Conservation (phyloP, 768 basidiomycete species). For the Dentipellis sp. region DNA sequence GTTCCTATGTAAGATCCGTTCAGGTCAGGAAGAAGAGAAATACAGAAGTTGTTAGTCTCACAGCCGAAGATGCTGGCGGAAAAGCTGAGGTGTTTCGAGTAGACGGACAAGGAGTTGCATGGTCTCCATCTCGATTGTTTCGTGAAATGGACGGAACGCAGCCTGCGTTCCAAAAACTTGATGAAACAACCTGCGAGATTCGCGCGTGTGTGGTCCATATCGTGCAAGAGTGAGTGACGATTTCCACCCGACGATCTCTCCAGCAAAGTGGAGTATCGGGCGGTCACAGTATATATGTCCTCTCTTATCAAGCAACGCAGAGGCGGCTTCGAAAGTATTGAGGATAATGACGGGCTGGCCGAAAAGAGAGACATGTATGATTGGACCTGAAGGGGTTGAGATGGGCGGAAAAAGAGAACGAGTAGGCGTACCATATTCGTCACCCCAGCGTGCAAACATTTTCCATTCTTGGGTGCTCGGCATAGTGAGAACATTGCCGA, state of each 20-base stretch:
- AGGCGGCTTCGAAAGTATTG: conserved; percentile 12
- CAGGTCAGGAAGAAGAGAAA: too few relatives aligned
- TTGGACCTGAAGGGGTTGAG: neutral
- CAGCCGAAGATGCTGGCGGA: conserved; percentile 5
- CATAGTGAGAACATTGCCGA: neutral
- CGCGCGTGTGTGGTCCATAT: conserved; percentile 2
- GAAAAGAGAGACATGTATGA: conserved; percentile 11
- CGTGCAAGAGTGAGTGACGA: neutral
- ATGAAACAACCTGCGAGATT: neutral
- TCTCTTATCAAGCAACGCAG: conserved; percentile 13
- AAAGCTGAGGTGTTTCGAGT: conserved; percentile 1
- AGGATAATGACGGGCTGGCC: conserved; percentile 8
- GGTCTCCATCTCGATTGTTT: conserved; percentile 3
- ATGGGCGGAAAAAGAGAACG: neutral
- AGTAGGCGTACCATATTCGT: neutral
- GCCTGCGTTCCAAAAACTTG: conserved; percentile 3
- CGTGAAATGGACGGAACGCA: neutral
- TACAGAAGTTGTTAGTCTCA: neutral
- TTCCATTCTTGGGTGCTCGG: neutral
- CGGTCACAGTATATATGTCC: conserved; percentile 13
- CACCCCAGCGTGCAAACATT: neutral
- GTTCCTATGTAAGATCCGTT: neutral
- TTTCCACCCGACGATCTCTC: conserved; percentile 1
- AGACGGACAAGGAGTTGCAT: neutral
- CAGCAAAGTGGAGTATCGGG: conserved; percentile 3